A percentile compares a stretch with the other conserved stretches of the same genome.
Evolutionary conservation across 2,329 filamentous ascomycete genomes (phyloP).

Genomic region (Paecilomyces variotii): DNA sequence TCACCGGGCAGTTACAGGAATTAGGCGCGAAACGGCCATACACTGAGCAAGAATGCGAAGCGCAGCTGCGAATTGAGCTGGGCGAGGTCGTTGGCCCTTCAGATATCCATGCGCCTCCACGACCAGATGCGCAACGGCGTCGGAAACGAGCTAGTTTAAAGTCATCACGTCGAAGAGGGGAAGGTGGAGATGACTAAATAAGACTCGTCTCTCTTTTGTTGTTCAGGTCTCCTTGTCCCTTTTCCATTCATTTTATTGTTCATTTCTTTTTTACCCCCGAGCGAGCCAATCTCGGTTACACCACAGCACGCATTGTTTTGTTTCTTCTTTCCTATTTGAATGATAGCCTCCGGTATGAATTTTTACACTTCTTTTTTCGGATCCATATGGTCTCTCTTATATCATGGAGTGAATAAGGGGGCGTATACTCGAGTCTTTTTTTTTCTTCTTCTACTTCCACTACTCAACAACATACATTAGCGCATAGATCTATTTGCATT

Average conservation of each 20-base stretch:
- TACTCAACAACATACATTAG: too few relatives aligned
- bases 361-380: too few relatives aligned
- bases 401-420: too few relatives aligned
- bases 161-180: not conserved
- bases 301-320: too few relatives aligned
- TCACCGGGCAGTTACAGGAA: conserved; percentile 18
- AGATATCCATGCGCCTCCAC: conserved; percentile 11
- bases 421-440: too few relatives aligned
- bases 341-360: too few relatives aligned
- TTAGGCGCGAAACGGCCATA: conserved; percentile 25
- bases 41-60: conserved; percentile 28
- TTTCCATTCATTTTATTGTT: not conserved
- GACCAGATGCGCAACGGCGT: conserved; percentile 14
- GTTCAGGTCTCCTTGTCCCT: not conserved
- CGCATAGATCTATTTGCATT: too few relatives aligned
- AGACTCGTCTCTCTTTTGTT: not conserved
- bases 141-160: not conserved
- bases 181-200: not conserved
- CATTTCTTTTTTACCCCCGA: too few relatives aligned
- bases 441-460: too few relatives aligned
- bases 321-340: too few relatives aligned
- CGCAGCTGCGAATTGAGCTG: conserved; percentile 22
- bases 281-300: too few relatives aligned
- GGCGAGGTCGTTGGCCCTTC: conserved; percentile 10
- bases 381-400: too few relatives aligned